A percentile compares a stretch with the other conserved stretches of the same genome.
phyloP scores from a whole-genome alignment of 306 rosid species.

The Hippophae rhamnoides region DNA sequence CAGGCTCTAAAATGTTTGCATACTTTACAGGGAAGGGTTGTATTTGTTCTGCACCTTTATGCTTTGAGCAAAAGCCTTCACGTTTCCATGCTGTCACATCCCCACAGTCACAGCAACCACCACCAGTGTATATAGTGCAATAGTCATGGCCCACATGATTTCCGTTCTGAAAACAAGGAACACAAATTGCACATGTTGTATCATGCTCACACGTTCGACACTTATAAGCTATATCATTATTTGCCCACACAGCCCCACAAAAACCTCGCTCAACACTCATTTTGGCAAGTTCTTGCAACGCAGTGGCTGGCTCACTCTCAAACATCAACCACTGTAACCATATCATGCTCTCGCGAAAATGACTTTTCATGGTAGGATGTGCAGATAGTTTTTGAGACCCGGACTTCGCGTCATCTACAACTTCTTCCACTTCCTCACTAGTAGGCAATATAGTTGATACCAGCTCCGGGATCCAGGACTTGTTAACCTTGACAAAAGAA shows the following conservation, averaged over 20 bases:
- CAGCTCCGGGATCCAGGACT: constrained; percentile 36
- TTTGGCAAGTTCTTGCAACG: constrained; percentile 38
- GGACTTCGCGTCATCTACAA: constrained; percentile 28
- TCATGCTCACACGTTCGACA: constrained; percentile 87
- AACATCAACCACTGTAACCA: constrained; percentile 99
- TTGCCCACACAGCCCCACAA: constrained; percentile 93
- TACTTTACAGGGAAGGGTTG: constrained; percentile 60
- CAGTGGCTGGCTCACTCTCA: constrained; percentile 54
- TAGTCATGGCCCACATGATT: constrained; percentile 78
- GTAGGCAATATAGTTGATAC: constrained; percentile 59
- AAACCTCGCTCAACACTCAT: constrained; percentile 70
- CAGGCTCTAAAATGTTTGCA: constrained; percentile 49
- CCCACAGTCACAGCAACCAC: constrained; percentile 99
- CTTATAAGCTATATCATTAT: constrained; percentile 70
- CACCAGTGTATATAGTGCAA: constrained; percentile 61
- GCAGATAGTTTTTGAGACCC: constrained; percentile 19
- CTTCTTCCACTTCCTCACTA: constrained; percentile 53
- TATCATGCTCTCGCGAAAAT: constrained; percentile 50
- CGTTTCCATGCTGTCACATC: constrained; percentile 96
- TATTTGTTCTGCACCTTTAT: constrained; percentile 82
- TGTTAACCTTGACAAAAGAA: constrained; percentile 46
- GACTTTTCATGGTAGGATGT: constrained; percentile 28
- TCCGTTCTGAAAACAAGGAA: constrained; percentile 91
- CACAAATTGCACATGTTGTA: constrained; percentile 91
- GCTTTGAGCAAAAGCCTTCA: constrained; percentile 88